Conservation (phyloP, 176 grass and related monocot species). For the Ananas comosus region DNA sequence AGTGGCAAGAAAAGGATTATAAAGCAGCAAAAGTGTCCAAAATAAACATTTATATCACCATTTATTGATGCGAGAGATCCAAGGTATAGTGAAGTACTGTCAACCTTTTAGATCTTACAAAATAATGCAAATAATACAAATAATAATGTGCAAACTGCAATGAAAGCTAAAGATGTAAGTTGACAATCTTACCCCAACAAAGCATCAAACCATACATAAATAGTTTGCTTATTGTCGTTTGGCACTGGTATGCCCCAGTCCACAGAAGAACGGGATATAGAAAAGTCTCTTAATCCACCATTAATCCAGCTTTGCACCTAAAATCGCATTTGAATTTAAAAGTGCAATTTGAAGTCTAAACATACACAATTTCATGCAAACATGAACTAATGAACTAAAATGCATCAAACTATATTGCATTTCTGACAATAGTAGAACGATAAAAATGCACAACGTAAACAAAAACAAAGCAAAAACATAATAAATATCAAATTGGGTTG, state of each 20-base stretch:
- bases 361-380: neutral
- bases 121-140: no score
- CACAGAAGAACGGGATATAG: slow-evolving; percentile 84
- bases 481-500: neutral
- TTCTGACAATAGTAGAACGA: neutral
- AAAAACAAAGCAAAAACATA: neutral
- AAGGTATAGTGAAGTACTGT: no score
- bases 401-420: neutral
- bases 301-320: slow-evolving; percentile 99
- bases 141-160: slow-evolving; percentile 4
- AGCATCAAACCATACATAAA: slow-evolving; percentile 99
- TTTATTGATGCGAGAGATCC: no score
- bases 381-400: neutral
- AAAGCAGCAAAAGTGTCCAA: no score
- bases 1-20: no score
- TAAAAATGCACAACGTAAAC: no score
- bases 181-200: slow-evolving; percentile 70
- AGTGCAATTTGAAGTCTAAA: slow-evolving; percentile 11
- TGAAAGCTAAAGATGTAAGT: slow-evolving; percentile 21
- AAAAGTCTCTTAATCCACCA: slow-evolving; percentile 87
- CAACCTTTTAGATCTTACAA: no score
- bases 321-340: slow-evolving; percentile 44
- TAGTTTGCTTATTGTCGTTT: slow-evolving; percentile 87
- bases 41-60: no score
- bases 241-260: slow-evolving; percentile 99